phyloP scores from a whole-genome alignment of 345 rosid genomes.

The Eucalyptus erythrocorys region DNA sequence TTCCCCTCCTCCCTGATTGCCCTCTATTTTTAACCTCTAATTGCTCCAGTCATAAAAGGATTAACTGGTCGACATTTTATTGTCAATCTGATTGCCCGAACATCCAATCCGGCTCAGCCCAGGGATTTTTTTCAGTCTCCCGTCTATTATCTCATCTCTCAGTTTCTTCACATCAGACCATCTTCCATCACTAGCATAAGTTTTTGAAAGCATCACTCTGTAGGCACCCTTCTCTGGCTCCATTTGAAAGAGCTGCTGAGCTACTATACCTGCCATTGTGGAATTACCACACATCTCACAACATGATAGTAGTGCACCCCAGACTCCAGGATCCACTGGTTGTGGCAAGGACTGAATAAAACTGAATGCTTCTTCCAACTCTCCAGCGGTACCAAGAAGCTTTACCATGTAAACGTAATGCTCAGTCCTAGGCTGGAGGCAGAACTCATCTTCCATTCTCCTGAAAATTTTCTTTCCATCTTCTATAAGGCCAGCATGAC shows the following conservation, averaged over 20 bases:
- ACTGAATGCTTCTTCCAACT: constrained; percentile 56
- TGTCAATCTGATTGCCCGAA: neutral
- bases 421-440: constrained; percentile 41
- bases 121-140: constrained; percentile 28
- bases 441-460: constrained; percentile 60
- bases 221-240: constrained; percentile 52
- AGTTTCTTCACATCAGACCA: constrained; percentile 59
- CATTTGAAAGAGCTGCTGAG: constrained; percentile 30
- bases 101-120: constrained; percentile 49
- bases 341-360: constrained; percentile 40
- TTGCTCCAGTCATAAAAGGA: neutral
- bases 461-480: constrained; percentile 47
- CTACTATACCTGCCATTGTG: constrained; percentile 54
- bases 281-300: constrained; percentile 48
- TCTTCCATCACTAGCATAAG: constrained; percentile 63
- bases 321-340: constrained; percentile 67
- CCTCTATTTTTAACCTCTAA: neutral
- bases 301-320: constrained; percentile 83
- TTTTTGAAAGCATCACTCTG: constrained; percentile 63
- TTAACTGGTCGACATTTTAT: neutral
- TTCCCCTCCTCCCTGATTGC: neutral
- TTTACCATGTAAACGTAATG: constrained; percentile 72
- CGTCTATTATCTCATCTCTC: constrained; percentile 26
- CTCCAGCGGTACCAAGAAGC: constrained; percentile 68
- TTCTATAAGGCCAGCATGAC: constrained; percentile 59